Evolutionary conservation across 2,329 filamentous ascomycete species (phyloP).

Genomic region (Thielaviopsis musarum): DNA sequence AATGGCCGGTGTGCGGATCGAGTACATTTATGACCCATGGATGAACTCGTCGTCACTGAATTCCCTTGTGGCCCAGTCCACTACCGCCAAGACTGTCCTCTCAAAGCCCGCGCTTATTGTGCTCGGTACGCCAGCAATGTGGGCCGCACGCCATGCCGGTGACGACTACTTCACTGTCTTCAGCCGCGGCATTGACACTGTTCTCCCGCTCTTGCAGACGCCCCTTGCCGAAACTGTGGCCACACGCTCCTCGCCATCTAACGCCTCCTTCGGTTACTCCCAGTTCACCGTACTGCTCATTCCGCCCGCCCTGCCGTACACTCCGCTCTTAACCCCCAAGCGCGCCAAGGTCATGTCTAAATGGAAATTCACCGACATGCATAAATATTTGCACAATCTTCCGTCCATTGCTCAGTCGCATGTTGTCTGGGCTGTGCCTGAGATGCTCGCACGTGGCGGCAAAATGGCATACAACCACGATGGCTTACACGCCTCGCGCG

Average conservation of each 20-base stretch:
- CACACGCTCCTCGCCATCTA: neutral
- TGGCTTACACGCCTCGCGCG: constrained; percentile 27
- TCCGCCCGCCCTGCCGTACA: constrained; percentile 20
- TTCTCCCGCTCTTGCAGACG: constrained; percentile 23
- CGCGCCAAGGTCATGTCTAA: constrained; percentile 28
- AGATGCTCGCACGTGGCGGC: constrained; percentile 25
- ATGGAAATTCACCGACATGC: constrained; percentile 33
- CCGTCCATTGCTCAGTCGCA: constrained; percentile 24
- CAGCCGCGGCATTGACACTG: constrained; percentile 26
- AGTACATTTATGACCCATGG: constrained; percentile 48
- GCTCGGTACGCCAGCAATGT: constrained; percentile 36
- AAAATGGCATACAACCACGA: constrained; percentile 23
- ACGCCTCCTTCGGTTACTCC: neutral
- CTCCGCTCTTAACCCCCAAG: constrained; percentile 25
- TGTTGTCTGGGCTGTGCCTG: constrained; percentile 32
- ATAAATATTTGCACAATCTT: constrained; percentile 29
- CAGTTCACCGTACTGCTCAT: neutral
- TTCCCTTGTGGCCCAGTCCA: constrained; percentile 19
- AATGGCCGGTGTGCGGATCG: constrained; percentile 25
- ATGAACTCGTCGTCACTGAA: constrained; percentile 27
- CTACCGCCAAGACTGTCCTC: constrained; percentile 1
- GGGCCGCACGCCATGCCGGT: constrained; percentile 34
- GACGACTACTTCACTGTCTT: constrained; percentile 28
- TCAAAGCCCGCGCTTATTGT: constrained; percentile 29
- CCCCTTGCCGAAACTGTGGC: constrained; percentile 2